Base-by-base conservation (phyloP, 2,329 filamentous ascomycete species). In the Arachnomyces sp. region DNA sequence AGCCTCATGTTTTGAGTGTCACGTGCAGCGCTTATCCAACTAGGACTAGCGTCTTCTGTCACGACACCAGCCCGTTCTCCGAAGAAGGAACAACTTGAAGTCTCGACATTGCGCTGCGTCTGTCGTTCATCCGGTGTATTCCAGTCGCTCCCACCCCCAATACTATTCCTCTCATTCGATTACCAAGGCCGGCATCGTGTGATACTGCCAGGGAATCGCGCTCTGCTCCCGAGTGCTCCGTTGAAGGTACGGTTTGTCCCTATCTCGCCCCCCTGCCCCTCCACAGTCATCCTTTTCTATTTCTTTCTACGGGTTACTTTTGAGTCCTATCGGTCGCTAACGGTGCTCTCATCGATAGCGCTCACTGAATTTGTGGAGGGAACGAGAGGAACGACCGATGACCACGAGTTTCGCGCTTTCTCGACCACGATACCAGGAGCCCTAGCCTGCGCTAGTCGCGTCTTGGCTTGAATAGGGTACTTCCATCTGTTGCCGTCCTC, bases 381-480 rank as follows among this genome's bases (percentile, higher is more conserved):
- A 39, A 11, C 28, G 36, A 45, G 49, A 47, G 31, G 42, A 44
- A 34, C 40, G 44, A 61, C 62, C 56, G 51, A 64, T 64, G 60
- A 25, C 54, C 49, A 50, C 49, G 52, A 46, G 45, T 49, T 49
- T 53, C 45, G 49, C 49, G 51, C 50, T 34, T 39, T 37, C 45
- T 54, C 46, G 49, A 54, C 20, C 20, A 25, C 49, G 44, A 56
- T 52, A 48, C 52, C 48, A 51, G 51, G 48, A 52, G 52, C 46
- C 54, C 49, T 55, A 52, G 50, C 49, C 50, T 49, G 51, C 20
- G 20, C 51, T 57, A 56, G 54, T 49, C 56, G 55, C 54, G 54
- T 59, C 54, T 57, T 60, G 58, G 54, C 34, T 49, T 25, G 20
- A 25, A 5, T 25, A 25, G 20, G 20, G 9, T 25, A 25, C 20